phyloP scores from a whole-genome alignment of 2,329 filamentous ascomycete genomes.

The Penicillium occitanis region DNA sequence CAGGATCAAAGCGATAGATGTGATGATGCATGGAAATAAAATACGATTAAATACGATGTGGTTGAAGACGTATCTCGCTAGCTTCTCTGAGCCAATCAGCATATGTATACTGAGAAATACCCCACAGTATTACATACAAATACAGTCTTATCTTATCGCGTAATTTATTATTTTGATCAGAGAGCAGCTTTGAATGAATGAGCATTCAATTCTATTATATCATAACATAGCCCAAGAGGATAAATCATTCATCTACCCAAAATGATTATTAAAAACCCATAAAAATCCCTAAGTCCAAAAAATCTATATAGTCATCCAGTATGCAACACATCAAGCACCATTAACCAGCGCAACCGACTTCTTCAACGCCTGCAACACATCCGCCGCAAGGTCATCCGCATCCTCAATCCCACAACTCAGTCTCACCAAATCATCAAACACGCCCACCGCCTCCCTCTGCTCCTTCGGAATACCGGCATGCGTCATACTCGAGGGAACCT shows the following conservation, averaged over 20 bases:
- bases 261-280: background rate
- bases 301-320: background rate
- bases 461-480: conserved; percentile 92
- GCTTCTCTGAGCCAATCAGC: background rate
- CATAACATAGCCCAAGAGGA: background rate
- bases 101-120: background rate
- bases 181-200: background rate
- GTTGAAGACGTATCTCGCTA: background rate
- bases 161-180: background rate
- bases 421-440: conserved; percentile 91
- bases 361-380: conserved; percentile 80
- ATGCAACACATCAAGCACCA: conserved; percentile 25
- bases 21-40: conserved; percentile 1
- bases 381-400: conserved; percentile 74
- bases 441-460: conserved; percentile 85
- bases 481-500: conserved; percentile 94
- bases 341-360: conserved; percentile 57
- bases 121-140: background rate
- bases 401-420: conserved; percentile 96
- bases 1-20: background rate
- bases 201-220: background rate
- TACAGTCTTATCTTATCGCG: background rate
- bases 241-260: background rate
- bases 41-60: conserved; percentile 5
- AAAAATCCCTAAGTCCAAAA: background rate